Conservation (phyloP, 169 alveolate species). For the Theileria annulata region DNA sequence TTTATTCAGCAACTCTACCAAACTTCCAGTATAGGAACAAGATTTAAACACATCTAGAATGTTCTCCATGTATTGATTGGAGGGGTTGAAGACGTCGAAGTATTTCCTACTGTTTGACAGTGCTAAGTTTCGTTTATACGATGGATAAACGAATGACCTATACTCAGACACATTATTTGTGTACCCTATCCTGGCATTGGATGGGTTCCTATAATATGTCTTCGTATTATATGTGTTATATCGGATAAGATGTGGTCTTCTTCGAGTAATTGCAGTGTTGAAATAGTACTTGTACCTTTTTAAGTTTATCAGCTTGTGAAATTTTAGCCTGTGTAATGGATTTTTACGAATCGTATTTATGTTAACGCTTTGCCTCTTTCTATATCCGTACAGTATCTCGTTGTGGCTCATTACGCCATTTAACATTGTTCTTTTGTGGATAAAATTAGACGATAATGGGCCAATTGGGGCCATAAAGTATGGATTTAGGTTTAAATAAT, state of each 20-base stretch:
- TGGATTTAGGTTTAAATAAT: slow-evolving; percentile 1
- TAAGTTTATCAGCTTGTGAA: background rate
- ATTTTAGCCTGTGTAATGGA: background rate
- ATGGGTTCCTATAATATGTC: background rate
- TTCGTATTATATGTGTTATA: background rate
- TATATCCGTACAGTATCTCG: background rate
- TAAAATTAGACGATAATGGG: background rate
- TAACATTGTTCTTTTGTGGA: background rate
- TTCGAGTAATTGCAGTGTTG: background rate
- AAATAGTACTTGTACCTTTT: background rate
- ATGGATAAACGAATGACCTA: background rate
- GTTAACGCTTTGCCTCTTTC: background rate
- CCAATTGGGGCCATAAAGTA: background rate
- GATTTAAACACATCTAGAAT: slow-evolving; percentile 14
- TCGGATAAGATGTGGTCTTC: background rate
- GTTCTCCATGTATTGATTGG: slow-evolving; percentile 3
- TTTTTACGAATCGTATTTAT: background rate
- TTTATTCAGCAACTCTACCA: slow-evolving; percentile 64
- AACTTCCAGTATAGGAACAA: slow-evolving; percentile 59
- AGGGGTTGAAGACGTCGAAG: background rate
- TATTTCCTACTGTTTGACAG: background rate
- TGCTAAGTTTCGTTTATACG: background rate
- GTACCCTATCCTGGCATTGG: background rate
- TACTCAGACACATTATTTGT: background rate
- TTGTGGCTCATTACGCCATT: background rate